phyloP scores from a whole-genome alignment of 192 early-diverging fungal genomes.

The Podila epicladia region DNA sequence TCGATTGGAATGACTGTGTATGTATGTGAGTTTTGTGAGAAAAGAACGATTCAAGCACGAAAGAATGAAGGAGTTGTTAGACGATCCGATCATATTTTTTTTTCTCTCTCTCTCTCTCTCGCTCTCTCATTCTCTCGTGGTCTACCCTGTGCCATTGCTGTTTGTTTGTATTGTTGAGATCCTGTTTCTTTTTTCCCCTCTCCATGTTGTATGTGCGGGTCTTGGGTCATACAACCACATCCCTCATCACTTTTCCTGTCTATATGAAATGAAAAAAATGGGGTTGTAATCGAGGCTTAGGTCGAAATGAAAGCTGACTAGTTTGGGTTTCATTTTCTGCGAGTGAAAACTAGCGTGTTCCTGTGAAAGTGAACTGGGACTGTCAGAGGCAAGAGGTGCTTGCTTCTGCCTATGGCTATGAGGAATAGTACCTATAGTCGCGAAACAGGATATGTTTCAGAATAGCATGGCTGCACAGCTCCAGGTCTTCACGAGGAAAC shows the following conservation, averaged over 20 bases:
- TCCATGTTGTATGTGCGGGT: too few species aligned
- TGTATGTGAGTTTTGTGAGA: neutral
- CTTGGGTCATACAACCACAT: too few species aligned
- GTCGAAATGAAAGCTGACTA: too few species aligned
- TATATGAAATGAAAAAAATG: too few species aligned
- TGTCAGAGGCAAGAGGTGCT: too few species aligned
- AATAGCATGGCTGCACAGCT: slow-evolving; percentile 68
- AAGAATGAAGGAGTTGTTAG: neutral
- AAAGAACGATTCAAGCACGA: neutral
- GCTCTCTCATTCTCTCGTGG: neutral
- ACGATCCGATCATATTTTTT: neutral
- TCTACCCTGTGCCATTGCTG: neutral
- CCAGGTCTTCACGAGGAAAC: slow-evolving; percentile 63
- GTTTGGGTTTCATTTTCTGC: too few species aligned
- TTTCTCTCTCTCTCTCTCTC: neutral
- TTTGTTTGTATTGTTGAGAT: neutral
- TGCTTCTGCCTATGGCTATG: neutral
- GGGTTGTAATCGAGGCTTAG: too few species aligned
- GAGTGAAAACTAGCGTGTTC: too few species aligned
- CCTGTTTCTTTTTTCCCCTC: too few species aligned
- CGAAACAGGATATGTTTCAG: slow-evolving; percentile 68
- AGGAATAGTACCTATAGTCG: slow-evolving; percentile 25
- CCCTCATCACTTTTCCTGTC: too few species aligned
- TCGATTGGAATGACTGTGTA: slow-evolving; percentile 13
- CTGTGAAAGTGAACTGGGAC: too few species aligned